phyloP scores from a whole-genome alignment of 805 yeast genomes.

The Candida ovalis region DNA sequence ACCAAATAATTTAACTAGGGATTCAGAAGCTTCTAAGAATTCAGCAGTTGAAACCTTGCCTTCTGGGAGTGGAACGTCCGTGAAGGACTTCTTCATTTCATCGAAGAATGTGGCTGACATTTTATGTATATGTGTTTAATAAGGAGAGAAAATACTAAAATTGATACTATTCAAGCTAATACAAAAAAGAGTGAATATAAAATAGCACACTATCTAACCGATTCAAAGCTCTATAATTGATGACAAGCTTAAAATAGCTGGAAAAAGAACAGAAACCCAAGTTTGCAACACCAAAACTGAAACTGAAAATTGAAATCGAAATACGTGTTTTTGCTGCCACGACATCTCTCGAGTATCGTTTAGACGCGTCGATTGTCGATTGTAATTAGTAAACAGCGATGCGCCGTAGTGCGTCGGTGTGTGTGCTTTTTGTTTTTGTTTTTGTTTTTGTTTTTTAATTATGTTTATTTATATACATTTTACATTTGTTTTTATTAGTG shows the following conservation, averaged over 20 bases:
- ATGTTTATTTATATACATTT: too few species aligned
- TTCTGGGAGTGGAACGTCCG: constrained; percentile 64
- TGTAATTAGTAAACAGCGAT: too few species aligned
- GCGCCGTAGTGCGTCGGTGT: too few species aligned
- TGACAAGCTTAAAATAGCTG: background rate
- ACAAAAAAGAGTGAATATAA: background rate
- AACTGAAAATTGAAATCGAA: background rate
- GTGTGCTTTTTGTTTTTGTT: too few species aligned
- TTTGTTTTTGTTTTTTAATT: too few species aligned
- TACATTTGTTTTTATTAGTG: too few species aligned
- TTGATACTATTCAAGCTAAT: background rate
- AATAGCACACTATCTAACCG: background rate
- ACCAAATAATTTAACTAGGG: constrained; percentile 77
- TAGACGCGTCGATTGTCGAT: background rate
- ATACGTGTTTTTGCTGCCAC: constrained; percentile 10
- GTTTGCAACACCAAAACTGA: background rate
- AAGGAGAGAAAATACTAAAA: background rate
- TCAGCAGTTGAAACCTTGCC: constrained; percentile 67
- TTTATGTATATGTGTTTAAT: background rate
- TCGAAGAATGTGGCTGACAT: constrained; percentile 87
- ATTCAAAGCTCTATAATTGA: too few species aligned
- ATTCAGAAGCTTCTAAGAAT: constrained; percentile 80
- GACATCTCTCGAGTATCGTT: too few species aligned
- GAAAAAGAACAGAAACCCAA: background rate
- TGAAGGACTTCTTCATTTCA: constrained; percentile 67